Evolutionary conservation across 2,329 filamentous ascomycete genomes (phyloP).

Genomic region (Penicillium sp.): DNA sequence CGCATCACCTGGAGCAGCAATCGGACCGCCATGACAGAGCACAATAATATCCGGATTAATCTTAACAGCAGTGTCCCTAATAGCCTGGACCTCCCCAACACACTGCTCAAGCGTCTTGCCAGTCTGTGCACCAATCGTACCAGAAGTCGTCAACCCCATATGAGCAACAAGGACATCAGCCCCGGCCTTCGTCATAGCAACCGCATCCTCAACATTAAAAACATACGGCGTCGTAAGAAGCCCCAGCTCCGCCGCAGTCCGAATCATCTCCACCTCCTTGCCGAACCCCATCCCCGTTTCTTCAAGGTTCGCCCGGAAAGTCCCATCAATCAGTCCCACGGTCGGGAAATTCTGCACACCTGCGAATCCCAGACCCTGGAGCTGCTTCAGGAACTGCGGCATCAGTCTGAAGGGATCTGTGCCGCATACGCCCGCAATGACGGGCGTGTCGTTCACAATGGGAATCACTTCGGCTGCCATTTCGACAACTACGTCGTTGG

Average conservation of each 20-base stretch:
- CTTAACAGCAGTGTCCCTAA: slow-evolving; percentile 59
- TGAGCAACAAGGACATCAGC: slow-evolving; percentile 69
- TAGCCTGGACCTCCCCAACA: slow-evolving; percentile 61
- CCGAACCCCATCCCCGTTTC: slow-evolving; percentile 71
- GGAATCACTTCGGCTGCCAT: slow-evolving; percentile 68
- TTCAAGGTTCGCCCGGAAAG: slow-evolving; percentile 67
- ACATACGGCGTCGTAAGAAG: slow-evolving; percentile 70
- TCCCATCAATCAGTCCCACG: slow-evolving; percentile 68
- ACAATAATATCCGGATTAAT: slow-evolving; percentile 63
- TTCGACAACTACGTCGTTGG: slow-evolving; percentile 67
- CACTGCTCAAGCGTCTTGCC: slow-evolving; percentile 64
- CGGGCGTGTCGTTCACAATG: slow-evolving; percentile 62
- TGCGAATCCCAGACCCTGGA: slow-evolving; percentile 63
- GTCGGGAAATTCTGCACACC: slow-evolving; percentile 76
- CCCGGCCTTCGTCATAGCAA: slow-evolving; percentile 63
- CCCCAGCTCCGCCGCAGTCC: slow-evolving; percentile 58
- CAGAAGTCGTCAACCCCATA: slow-evolving; percentile 67
- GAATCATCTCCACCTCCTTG: slow-evolving; percentile 66
- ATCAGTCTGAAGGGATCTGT: slow-evolving; percentile 69
- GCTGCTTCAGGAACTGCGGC: slow-evolving; percentile 57
- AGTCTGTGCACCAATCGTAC: slow-evolving; percentile 63
- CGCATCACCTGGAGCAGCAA: slow-evolving; percentile 64
- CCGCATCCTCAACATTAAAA: slow-evolving; percentile 63
- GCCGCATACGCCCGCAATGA: slow-evolving; percentile 69
- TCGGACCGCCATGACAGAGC: slow-evolving; percentile 69